phyloP scores from a whole-genome alignment of 1,139 yeast genomes.

The Yamadazyma buinensis region DNA sequence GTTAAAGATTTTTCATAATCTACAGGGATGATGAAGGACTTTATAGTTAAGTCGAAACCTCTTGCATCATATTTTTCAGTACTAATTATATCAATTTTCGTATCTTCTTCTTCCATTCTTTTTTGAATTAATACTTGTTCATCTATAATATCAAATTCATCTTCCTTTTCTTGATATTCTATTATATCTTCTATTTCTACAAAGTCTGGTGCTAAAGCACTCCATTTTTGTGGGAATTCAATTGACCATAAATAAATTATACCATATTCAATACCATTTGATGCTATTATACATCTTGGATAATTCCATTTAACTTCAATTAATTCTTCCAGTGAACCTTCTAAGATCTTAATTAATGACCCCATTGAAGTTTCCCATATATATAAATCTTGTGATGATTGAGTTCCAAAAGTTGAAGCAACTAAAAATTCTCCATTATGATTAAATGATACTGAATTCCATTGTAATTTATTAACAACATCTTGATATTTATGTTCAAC shows the following conservation, averaged over 20 bases:
- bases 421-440: constrained; percentile 80
- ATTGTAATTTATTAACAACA: constrained; percentile 81
- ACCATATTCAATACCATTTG: constrained; percentile 90
- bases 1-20: constrained; percentile 24
- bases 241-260: constrained; percentile 80
- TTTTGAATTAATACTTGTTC: constrained; percentile 59
- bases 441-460: constrained; percentile 80
- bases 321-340: constrained; percentile 87
- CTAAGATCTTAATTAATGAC: constrained; percentile 79
- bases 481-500: constrained; percentile 85
- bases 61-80: constrained; percentile 63
- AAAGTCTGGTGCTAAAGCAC: constrained; percentile 95
- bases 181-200: constrained; percentile 92
- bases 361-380: constrained; percentile 94
- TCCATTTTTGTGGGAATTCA: constrained; percentile 88
- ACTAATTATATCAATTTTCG: constrained; percentile 62
- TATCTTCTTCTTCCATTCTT: constrained; percentile 65
- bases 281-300: constrained; percentile 67
- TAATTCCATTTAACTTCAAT: constrained; percentile 86
- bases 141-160: constrained; percentile 83
- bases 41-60: constrained; percentile 48
- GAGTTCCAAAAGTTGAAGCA: constrained; percentile 79
- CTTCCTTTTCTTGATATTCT: constrained; percentile 84
- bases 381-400: constrained; percentile 81
- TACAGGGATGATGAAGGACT: constrained; percentile 45